A percentile compares a stretch with the other conserved stretches of the same genome.
Conservation (phyloP, 331 rosid genomes). For the Malus hybrid region DNA sequence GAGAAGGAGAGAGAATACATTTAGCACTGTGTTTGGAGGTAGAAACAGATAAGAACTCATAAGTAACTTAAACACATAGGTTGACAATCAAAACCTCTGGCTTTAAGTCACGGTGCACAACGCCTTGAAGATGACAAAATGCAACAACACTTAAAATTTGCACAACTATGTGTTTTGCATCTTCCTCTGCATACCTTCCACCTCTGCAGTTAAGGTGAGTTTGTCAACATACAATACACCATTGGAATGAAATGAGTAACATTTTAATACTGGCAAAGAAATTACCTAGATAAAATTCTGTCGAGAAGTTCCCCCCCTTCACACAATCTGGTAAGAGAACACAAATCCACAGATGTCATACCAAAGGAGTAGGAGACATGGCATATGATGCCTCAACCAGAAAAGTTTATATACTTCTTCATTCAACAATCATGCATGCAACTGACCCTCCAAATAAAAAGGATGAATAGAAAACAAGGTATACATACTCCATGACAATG, state of each 20-base stretch:
- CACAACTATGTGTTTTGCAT: slow-evolving; percentile 67
- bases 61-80: neutral
- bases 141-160: slow-evolving; percentile 87
- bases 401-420: neutral
- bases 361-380: neutral
- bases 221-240: neutral
- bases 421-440: neutral
- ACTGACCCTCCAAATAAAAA: neutral
- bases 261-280: neutral
- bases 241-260: neutral
- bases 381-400: neutral
- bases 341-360: slow-evolving; percentile 19
- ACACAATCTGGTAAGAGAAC: slow-evolving; percentile 60
- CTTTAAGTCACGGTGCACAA: slow-evolving; percentile 92
- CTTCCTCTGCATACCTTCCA: slow-evolving; percentile 81
- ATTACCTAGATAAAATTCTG: slow-evolving; percentile 75
- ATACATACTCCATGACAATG: slow-evolving; percentile 97
- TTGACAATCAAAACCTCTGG: slow-evolving; percentile 68
- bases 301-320: slow-evolving; percentile 98
- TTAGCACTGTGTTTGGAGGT: neutral
- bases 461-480: slow-evolving; percentile 14
- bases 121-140: slow-evolving; percentile 96
- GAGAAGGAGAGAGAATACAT: neutral
- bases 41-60: neutral
- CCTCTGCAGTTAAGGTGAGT: slow-evolving; percentile 50